Evolutionary conservation across 495 filamentous ascomycete genomes (phyloP).

Genomic region (Daldinia caldariorum): DNA sequence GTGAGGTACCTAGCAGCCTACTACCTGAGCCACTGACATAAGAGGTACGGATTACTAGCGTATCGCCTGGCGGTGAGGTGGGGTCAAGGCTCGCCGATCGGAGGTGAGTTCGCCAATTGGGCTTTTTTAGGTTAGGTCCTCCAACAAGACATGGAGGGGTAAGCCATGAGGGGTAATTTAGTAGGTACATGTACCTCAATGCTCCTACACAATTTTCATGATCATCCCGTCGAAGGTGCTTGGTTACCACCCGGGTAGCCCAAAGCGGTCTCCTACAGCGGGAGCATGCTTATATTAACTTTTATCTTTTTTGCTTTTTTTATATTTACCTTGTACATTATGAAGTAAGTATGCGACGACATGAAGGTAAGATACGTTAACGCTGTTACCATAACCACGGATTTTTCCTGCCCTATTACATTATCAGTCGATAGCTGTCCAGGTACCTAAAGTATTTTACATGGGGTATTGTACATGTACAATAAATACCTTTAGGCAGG

Average conservation of each 20-base stretch:
- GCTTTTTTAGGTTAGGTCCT: conserved; percentile 11
- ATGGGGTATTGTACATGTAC: too few relatives aligned
- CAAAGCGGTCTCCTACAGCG: not conserved
- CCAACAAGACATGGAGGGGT: conserved; percentile 29
- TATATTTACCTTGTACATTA: not conserved
- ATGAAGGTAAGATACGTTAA: not conserved
- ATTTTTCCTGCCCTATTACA: too few relatives aligned
- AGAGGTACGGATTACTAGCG: not conserved
- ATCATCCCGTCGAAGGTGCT: not conserved
- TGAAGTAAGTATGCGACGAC: not conserved
- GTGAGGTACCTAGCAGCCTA: not conserved
- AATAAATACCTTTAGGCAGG: too few relatives aligned
- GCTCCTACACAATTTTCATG: too few relatives aligned
- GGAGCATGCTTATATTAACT: not conserved
- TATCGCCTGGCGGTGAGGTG: conserved; percentile 24
- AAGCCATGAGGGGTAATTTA: conserved; percentile 33
- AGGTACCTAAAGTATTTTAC: not conserved
- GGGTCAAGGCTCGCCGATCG: conserved; percentile 28
- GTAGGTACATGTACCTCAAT: too few relatives aligned
- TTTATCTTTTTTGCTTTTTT: not conserved
- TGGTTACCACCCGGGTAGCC: not conserved
- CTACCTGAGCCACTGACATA: not conserved
- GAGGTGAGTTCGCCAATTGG: conserved; percentile 9
- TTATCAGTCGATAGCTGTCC: not conserved
- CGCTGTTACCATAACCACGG: conserved; percentile 4